Base-by-base conservation (phyloP, 2,329 filamentous ascomycete genomes). In the Botryotinia calthae region DNA sequence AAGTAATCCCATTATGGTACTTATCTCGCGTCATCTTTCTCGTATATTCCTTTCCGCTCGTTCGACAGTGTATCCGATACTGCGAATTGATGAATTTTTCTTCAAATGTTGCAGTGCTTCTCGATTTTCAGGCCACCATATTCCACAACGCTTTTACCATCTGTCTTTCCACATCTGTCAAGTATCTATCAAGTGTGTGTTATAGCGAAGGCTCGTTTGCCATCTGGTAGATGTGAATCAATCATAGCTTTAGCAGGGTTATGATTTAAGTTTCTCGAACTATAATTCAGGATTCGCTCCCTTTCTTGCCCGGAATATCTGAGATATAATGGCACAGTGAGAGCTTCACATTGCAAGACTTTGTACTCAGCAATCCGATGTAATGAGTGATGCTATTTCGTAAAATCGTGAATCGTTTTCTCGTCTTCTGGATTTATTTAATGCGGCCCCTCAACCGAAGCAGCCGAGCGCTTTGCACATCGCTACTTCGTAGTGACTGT, bases 401-500 rank as follows among this genome's bases (percentile, higher is more conserved):
- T 16, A n/a, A 1, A n/a, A 40, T 18, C 0, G 0, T 4, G 6
- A 40, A 40, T 40, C 12, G 1, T 25, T 12, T 12, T 61, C 34
- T 28, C 58, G 25, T 40, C 22, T 61, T n/a, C 34, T 40, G 34
- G 2, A 61, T n/a, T n/a, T n/a, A 7, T 25, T 20, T 8, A 20
- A 34, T 4, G 20, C 8, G 28, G 25, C 14, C 22, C 2, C 12
- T 61, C 0, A 18, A 9, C 31, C 12, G 7, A 2, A 16, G 20
- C 2, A 18, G 7, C 12, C 0, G 40, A 40, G 5, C 1, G 1
- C 5, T 25, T 6, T n/a, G 12, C 4, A 1, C 4, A 0, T 37
- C 22, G 4, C n/a, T 40, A 1, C 5, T 28, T 2, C 3, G 1
- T 54, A 5, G 5, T 54, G 25, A 0, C 0, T 54, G 31, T n/a